Evolutionary conservation across 495 filamentous ascomycete genomes (phyloP), one percentile per base, ranked within the genome.

Genomic region (Thermochaetoides thermophila): DNA sequence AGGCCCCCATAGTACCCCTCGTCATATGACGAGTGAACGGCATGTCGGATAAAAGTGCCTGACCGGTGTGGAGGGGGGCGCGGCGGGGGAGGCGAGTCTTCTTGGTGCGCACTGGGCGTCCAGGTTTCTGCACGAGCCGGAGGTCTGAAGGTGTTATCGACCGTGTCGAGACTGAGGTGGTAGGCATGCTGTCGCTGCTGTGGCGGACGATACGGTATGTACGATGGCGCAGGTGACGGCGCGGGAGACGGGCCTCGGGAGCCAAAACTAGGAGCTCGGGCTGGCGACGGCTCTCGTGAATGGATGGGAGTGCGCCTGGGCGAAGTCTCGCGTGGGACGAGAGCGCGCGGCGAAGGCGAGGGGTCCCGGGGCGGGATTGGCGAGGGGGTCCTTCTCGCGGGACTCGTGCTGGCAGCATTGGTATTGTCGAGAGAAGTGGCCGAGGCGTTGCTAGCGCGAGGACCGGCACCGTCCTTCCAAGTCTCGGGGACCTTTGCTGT

Each of bases 31-130:
- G 43, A 46, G 34, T 49, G 47, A 4, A 38, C 31, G 4, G 32
- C 31, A n/a, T 42, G 45, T 13, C 42, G 23, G 9, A 32, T 26
- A 16, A 32, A 44, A 8, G 28, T 39, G 10, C 43, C 45, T n/a
- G n/a, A n/a, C 4, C 69, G 58, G 37, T 74, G 71, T 5, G 66
- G 68, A 3, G 67, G 69, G 0, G 68, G 67, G 8, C 66, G 59
- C 2, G 70, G 67, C 3, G 69, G 67, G 15, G 68, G 68, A 13
- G 61, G 57, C 1, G 58, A 61, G 17, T 63, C 54, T 10, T 21
- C 35, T 4, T 19, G 5, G n/a, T 31, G 29, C n/a, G n/a, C n/a
- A n/a, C n/a, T n/a, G n/a, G n/a, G n/a, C n/a, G n/a, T n/a, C n/a
- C n/a, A n/a, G n/a, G n/a, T n/a, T n/a, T n/a, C n/a, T n/a, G n/a